Percentiles rank a stretch among this genome's conserved stretches.
These are phyloP conservation scores for Vigna reflexopilosa DNA, from an alignment of 306 rosid species.

Conservation along the genomic window DNA sequence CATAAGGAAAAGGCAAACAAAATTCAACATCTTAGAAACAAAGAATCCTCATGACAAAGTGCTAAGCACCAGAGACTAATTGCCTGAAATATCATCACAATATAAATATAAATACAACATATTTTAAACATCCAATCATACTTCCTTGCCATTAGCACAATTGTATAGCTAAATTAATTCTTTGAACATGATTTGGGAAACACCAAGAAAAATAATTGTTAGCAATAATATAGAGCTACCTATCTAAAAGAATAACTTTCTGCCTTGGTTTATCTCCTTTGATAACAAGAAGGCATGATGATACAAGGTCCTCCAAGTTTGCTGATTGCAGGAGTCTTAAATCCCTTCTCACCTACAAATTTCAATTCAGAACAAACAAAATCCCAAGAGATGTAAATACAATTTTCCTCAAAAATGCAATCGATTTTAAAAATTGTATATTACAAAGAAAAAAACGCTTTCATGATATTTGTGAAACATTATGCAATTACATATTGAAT, in stretches of 20 bases:
- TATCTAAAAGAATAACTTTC: slow-evolving; percentile 78
- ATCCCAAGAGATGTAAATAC: slow-evolving; percentile 1
- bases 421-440: background rate
- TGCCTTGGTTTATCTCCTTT: slow-evolving; percentile 78
- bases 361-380: slow-evolving; percentile 9
- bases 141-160: too few relatives aligned
- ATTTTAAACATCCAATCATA: slow-evolving; percentile 15
- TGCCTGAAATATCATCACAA: slow-evolving; percentile 6
- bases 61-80: slow-evolving; percentile 4
- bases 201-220: background rate
- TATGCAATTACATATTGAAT: slow-evolving; percentile 10
- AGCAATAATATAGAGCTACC: slow-evolving; percentile 50
- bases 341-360: slow-evolving; percentile 80
- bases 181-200: background rate
- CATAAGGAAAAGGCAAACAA: background rate
- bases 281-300: slow-evolving; percentile 69
- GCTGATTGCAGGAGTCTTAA: slow-evolving; percentile 63
- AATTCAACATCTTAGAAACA: background rate
- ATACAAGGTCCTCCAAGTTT: slow-evolving; percentile 74
- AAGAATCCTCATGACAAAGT: background rate
- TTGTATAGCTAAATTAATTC: too few relatives aligned
- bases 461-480: background rate
- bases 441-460: too few relatives aligned
- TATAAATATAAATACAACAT: background rate
- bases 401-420: background rate